Evolutionary conservation across 2,329 filamentous ascomycete genomes (phyloP).

Genomic region (Penicillium sp.): DNA sequence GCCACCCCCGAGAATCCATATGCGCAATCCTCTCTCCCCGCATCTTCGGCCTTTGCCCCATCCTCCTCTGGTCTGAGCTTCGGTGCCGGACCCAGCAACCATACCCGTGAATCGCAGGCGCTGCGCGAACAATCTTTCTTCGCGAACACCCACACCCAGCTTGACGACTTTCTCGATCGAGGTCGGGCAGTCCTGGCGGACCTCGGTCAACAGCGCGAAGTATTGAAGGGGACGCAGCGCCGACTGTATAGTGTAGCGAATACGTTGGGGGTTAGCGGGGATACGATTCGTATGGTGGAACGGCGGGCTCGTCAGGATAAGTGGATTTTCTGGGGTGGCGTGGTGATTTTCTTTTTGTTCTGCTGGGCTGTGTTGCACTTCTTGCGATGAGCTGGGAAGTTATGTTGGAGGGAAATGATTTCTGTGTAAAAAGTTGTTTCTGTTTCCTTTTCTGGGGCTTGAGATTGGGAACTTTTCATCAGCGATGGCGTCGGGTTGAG

Average conservation of each 20-base stretch:
- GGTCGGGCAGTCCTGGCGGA: constrained; percentile 89
- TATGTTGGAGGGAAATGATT: background rate
- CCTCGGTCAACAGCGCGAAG: constrained; percentile 85
- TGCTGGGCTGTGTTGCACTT: constrained; percentile 90
- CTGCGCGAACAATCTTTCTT: constrained; percentile 91
- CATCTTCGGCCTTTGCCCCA: constrained; percentile 47
- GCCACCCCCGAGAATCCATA: constrained; percentile 94
- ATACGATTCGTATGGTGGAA: constrained; percentile 97
- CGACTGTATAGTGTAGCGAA: constrained; percentile 90
- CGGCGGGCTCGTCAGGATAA: constrained; percentile 90
- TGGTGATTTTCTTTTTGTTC: constrained; percentile 84
- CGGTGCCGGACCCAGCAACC: constrained; percentile 56
- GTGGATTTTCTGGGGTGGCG: constrained; percentile 93
- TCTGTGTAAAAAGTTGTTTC: background rate
- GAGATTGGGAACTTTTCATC: constrained; percentile 19
- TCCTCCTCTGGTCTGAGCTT: constrained; percentile 49
- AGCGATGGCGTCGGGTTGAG: constrained; percentile 36
- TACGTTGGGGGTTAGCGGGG: constrained; percentile 87
- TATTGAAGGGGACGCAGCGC: constrained; percentile 92
- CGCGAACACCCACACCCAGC: constrained; percentile 73
- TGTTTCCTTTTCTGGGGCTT: background rate
- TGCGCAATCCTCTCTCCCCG: constrained; percentile 60
- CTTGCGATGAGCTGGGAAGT: constrained; percentile 61
- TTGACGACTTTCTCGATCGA: constrained; percentile 92
- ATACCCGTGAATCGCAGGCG: constrained; percentile 76